phyloP scores from a whole-genome alignment of 1,139 yeast genomes.

The Blastobotrys raffinosifermentans region DNA sequence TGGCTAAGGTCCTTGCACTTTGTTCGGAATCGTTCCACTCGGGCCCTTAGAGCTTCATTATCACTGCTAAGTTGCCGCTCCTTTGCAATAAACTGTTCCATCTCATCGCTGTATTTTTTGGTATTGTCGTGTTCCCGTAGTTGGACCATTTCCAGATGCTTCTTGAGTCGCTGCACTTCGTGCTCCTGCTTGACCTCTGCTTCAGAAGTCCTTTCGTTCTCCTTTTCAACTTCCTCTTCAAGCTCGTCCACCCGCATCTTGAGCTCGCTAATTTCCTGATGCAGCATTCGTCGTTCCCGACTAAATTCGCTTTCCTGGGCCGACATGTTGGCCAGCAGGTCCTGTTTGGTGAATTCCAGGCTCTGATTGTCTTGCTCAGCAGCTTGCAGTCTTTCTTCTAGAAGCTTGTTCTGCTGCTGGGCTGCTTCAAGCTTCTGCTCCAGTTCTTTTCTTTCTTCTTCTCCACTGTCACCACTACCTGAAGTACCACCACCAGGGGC shows the following conservation, averaged over 20 bases:
- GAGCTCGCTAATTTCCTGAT: constrained; percentile 45
- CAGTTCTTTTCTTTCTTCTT: not conserved
- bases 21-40: constrained; percentile 15
- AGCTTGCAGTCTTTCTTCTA: constrained; percentile 25
- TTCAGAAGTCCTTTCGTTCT: constrained; percentile 14
- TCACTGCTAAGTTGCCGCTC: constrained; percentile 14
- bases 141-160: constrained; percentile 11
- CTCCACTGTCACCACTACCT: not conserved
- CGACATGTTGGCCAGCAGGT: constrained; percentile 59
- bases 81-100: constrained; percentile 12
- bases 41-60: constrained; percentile 10
- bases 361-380: constrained; percentile 24
- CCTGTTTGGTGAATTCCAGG: constrained; percentile 44
- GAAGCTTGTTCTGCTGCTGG: constrained; percentile 15
- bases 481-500: constrained; percentile 2
- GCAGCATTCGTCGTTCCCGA: constrained; percentile 46
- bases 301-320: constrained; percentile 56
- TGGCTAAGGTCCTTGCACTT: constrained; percentile 35
- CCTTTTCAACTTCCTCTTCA: constrained; percentile 40
- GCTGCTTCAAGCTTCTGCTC: constrained; percentile 12
- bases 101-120: constrained; percentile 10
- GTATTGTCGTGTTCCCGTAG: constrained; percentile 11
- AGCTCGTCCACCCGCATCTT: constrained; percentile 45
- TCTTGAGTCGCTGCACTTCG: constrained; percentile 30
- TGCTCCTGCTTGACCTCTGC: constrained; percentile 23